These are phyloP conservation scores for Nannochloris sp. DNA, from an alignment of 139 green algal species.

Conservation along the genomic window DNA sequence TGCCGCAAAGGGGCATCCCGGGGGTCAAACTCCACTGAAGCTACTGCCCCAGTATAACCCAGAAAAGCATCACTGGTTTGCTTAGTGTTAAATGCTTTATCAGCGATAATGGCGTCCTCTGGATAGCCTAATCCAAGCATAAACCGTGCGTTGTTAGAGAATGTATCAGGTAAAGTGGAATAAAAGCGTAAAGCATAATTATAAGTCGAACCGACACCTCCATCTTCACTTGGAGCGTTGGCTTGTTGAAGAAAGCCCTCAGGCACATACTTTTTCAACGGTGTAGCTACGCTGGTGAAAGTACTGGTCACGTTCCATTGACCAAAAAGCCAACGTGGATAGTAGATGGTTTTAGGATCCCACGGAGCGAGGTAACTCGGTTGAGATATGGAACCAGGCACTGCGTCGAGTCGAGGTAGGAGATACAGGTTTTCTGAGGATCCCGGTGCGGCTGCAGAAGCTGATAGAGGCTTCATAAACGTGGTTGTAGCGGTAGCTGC, in stretches of 20 bases:
- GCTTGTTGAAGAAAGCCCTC: slow-evolving; percentile 8
- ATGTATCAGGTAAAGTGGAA: slow-evolving; percentile 26
- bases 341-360: slow-evolving; percentile 17
- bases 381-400: too few species aligned
- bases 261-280: slow-evolving; percentile 11
- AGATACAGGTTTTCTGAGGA: too few species aligned
- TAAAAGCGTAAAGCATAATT: slow-evolving; percentile 18
- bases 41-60: slow-evolving; percentile 5
- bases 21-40: slow-evolving; percentile 17
- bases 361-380: slow-evolving; percentile 6
- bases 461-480: too few species aligned
- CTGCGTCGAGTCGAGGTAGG: too few species aligned
- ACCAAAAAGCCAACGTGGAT: slow-evolving; percentile 28
- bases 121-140: slow-evolving; percentile 25
- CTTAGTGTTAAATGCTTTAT: slow-evolving; percentile 23
- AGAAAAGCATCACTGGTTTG: slow-evolving; percentile 14
- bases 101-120: slow-evolving; percentile 20
- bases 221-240: slow-evolving; percentile 8
- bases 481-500: too few species aligned
- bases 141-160: slow-evolving; percentile 18
- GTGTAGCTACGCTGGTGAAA: slow-evolving; percentile 7
- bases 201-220: slow-evolving; percentile 9
- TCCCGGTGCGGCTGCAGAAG: too few species aligned
- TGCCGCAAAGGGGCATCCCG: slow-evolving; percentile 12
- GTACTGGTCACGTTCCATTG: slow-evolving; percentile 15